These are phyloP conservation scores for Pichiaceae sp. DNA, from an alignment of 1,139 yeast species.

Conservation along the genomic window DNA sequence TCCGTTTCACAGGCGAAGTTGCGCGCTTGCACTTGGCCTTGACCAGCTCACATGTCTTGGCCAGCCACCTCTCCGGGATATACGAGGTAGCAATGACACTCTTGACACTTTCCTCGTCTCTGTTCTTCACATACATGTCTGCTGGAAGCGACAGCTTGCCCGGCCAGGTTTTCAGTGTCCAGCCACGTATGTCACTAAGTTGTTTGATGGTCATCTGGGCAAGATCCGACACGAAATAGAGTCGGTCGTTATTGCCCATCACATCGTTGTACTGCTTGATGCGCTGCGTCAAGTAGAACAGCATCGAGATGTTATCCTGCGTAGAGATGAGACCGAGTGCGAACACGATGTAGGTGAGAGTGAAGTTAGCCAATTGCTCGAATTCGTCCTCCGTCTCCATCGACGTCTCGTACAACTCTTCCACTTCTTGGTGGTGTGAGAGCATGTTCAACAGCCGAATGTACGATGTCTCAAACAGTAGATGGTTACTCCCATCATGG, in stretches of 20 bases:
- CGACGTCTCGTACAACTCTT: constrained; percentile 31
- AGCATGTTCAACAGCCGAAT: constrained; percentile 63
- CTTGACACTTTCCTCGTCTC: constrained; percentile 27
- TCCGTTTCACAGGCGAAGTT: not conserved
- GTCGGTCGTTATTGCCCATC: constrained; percentile 24
- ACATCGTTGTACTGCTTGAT: constrained; percentile 57
- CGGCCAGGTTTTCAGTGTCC: constrained; percentile 79
- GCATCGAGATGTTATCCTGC: constrained; percentile 59
- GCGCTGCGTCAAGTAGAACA: constrained; percentile 72
- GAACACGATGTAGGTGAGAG: constrained; percentile 50
- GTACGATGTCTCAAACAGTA: constrained; percentile 54
- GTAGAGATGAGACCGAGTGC: constrained; percentile 55
- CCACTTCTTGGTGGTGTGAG: constrained; percentile 68
- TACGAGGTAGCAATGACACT: constrained; percentile 37
- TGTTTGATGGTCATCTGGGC: constrained; percentile 59
- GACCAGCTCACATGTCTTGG: constrained; percentile 24
- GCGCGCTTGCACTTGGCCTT: constrained; percentile 8
- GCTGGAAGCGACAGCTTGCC: constrained; percentile 61
- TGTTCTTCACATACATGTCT: constrained; percentile 57
- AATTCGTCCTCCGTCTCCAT: constrained; percentile 13
- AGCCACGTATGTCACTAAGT: constrained; percentile 46
- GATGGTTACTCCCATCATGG: constrained; percentile 24
- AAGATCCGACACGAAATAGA: constrained; percentile 67
- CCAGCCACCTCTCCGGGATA: constrained; percentile 36
- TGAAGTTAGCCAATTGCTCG: constrained; percentile 27